Evolutionary conservation across 2,329 filamentous ascomycete species (phyloP), one percentile per base, ranked within the genome.

Genomic region (Byssoonygena ceratinophila): DNA sequence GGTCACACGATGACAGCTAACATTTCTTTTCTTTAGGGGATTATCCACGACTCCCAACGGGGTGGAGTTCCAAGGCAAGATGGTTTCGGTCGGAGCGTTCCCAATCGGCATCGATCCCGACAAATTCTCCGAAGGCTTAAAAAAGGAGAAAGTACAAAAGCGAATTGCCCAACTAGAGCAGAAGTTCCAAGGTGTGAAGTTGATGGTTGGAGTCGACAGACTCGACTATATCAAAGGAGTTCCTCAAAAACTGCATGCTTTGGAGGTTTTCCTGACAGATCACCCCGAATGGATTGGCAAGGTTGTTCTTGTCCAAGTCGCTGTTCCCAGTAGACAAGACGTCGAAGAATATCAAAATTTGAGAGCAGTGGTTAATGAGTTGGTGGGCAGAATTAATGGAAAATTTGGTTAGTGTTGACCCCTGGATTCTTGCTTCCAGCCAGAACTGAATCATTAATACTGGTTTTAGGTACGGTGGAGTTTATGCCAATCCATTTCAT

Each of bases 401-500:
- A 89, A 87, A 66, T 97, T 96, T 64, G 90, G 76, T 77, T 64
- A 52, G 71, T 63, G 51, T n/a, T 11, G 20, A 23, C 12, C 23
- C n/a, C 18, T n/a, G 3, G 16, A 4, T 18, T 53, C 56, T n/a
- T 16, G 16, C 12, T 16, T 23, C 29, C 34, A 22, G 18, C 9
- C n/a, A 40, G 23, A 7, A 5, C 12, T 31, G 34, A 6, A 7
- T 16, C n/a, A 22, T 43, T 56, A 55, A 57, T 53, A 54, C 12
- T 14, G 2, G 7, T 25, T 25, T 8, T 52, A 79, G 76, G 91
- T 67, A 96, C 90, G 29, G 85, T 97, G 63, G 91, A 97, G 69
- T 97, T 96, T 73, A 96, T 94, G 85, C 92, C 92, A 0, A 97
- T 98, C 61, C 92, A 97, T 71, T 97, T 96, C 74, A 83, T 97